Evolutionary conservation across 208 protist species (phyloP).

Genomic region (Histomonas meleagridis): DNA sequence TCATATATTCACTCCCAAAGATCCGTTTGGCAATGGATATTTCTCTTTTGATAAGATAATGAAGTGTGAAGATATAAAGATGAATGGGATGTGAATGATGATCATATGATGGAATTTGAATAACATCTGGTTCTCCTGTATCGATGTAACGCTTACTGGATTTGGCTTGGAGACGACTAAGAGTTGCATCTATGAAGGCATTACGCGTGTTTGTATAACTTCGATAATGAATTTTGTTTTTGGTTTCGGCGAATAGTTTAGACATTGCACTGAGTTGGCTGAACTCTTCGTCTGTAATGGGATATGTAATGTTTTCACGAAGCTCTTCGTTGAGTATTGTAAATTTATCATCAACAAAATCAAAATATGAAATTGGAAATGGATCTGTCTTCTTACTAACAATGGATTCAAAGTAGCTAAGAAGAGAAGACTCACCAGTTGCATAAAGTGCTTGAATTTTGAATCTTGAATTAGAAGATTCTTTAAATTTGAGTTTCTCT

Average conservation of each 20-base stretch:
- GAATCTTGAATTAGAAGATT: background rate
- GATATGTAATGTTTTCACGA: background rate
- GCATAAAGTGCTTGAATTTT: background rate
- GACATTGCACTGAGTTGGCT: background rate
- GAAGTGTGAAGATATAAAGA: background rate
- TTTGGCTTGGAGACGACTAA: background rate
- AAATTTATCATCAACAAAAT: background rate
- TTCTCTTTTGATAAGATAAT: background rate
- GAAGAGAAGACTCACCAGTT: background rate
- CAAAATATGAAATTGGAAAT: background rate
- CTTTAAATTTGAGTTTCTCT: background rate
- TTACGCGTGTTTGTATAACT: background rate
- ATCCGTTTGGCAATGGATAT: background rate
- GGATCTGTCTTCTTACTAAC: background rate
- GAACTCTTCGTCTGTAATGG: background rate
- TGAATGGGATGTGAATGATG: background rate
- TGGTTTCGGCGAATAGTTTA: background rate
- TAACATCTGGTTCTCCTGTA: background rate
- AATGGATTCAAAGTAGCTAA: background rate
- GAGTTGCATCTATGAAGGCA: background rate
- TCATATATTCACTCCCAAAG: background rate
- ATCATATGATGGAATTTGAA: background rate
- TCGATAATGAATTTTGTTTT: background rate
- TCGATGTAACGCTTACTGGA: background rate
- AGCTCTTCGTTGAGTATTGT: background rate